Percentiles rank a stretch among this genome's conserved stretches.
These are phyloP conservation scores for Penstemon newberryi DNA, from an alignment of 257 asterid species.

Conservation along the genomic window DNA sequence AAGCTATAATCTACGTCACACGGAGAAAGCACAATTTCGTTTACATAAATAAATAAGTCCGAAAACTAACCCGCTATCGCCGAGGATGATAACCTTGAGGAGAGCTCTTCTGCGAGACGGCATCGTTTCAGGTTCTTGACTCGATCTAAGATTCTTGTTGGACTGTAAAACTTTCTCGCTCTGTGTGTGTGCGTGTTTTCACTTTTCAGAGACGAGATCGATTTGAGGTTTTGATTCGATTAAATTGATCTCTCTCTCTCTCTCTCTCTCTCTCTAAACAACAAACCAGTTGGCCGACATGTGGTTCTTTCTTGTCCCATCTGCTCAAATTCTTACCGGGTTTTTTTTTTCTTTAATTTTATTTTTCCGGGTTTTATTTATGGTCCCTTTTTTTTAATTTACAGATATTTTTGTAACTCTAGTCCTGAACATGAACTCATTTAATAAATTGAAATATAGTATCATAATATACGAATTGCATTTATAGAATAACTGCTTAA, in stretches of 20 bases:
- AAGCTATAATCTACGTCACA: background rate
- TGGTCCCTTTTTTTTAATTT: background rate
- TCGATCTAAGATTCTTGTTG: conserved; percentile 36
- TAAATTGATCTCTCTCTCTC: background rate
- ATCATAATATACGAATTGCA: too few species aligned
- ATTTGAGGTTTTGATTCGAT: conserved; percentile 27
- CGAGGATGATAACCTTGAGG: conserved; percentile 98
- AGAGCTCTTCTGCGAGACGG: conserved; percentile 95
- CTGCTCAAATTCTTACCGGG: background rate
- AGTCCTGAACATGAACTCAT: too few species aligned
- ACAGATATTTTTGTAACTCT: background rate
- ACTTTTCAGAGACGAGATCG: conserved; percentile 8
- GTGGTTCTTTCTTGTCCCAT: conserved; percentile 26
- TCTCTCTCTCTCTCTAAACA: conserved; percentile 19
- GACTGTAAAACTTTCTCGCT: conserved; percentile 10
- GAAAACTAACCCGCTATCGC: conserved; percentile 85
- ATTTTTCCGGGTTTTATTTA: background rate
- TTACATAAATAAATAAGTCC: background rate
- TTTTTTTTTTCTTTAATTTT: background rate
- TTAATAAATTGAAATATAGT: too few species aligned
- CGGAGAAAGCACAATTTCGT: background rate
- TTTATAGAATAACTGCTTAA: too few species aligned
- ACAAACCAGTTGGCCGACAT: conserved; percentile 28
- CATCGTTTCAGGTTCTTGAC: conserved; percentile 45
- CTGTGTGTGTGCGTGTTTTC: background rate